phyloP scores from a whole-genome alignment of 495 filamentous ascomycete species.

The Hypoxylon intermedium region DNA sequence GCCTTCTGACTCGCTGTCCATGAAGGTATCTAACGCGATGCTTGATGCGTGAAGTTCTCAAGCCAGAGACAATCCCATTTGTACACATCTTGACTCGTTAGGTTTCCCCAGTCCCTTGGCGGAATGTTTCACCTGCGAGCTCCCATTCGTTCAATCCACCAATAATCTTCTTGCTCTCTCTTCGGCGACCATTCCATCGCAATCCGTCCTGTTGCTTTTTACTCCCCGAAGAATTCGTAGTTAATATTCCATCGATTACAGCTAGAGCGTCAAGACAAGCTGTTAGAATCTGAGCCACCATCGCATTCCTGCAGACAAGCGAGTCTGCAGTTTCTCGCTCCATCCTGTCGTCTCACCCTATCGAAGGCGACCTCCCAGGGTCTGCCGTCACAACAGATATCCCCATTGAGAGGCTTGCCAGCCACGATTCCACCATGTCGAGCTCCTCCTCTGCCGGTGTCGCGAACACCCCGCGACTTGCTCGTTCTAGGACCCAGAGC shows the following conservation, averaged over 20 bases:
- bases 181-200: conserved; percentile 22
- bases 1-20: conserved; percentile 9
- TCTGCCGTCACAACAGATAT: conserved; percentile 41
- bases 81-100: conserved; percentile 25
- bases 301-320: conserved; percentile 14
- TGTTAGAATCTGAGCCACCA: conserved; percentile 14
- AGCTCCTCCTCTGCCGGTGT: conserved; percentile 47
- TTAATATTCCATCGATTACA: conserved; percentile 22
- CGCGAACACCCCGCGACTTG: conserved; percentile 47
- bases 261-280: no score
- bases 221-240: conserved; percentile 12
- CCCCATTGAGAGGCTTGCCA: conserved; percentile 33
- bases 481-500: conserved; percentile 57
- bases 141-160: conserved; percentile 29
- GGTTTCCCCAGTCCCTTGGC: conserved; percentile 32
- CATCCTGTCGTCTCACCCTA: conserved; percentile 35
- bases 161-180: conserved; percentile 27
- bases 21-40: conserved; percentile 11
- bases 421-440: conserved; percentile 50
- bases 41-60: conserved; percentile 28
- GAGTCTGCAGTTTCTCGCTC: conserved; percentile 30
- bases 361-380: conserved; percentile 37
- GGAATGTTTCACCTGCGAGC: conserved; percentile 40
- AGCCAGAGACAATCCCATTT: conserved; percentile 24
- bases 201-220: conserved; percentile 11